Percentiles rank a stretch among this genome's conserved stretches.
These are phyloP conservation scores for Sphaceloma murrayae DNA, from an alignment of 2,329 filamentous ascomycete genomes.

Conservation along the genomic window DNA sequence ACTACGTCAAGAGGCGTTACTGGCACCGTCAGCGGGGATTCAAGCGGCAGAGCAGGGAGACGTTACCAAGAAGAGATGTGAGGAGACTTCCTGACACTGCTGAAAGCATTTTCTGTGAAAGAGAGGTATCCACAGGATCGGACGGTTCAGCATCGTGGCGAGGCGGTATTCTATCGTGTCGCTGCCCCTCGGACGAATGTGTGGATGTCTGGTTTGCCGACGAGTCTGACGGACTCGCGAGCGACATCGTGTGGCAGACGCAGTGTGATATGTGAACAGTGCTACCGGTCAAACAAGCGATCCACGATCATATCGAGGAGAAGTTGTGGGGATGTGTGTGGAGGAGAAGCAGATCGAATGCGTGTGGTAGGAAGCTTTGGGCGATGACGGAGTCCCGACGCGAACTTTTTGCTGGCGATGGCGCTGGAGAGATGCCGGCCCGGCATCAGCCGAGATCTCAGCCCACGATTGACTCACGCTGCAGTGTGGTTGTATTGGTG, in stretches of 20 bases:
- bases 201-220: conserved; percentile 13
- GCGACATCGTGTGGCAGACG: conserved; percentile 17
- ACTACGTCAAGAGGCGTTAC: conserved; percentile 96
- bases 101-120: conserved; percentile 87
- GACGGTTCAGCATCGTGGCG: background rate
- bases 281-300: background rate
- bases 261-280: too few relatives aligned
- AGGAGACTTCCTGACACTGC: conserved; percentile 83
- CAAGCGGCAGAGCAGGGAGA: background rate
- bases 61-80: conserved; percentile 75
- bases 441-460: conserved; percentile 14
- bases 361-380: conserved; percentile 5
- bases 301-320: conserved; percentile 3
- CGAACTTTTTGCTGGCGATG: conserved; percentile 14
- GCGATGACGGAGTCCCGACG: conserved; percentile 16
- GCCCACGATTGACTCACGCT: conserved; percentile 3
- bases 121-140: conserved; percentile 55
- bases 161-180: conserved; percentile 31
- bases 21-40: conserved; percentile 31
- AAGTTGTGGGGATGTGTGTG: background rate
- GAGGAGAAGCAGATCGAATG: conserved; percentile 13
- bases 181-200: conserved; percentile 27
- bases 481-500: background rate
- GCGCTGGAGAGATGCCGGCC: too few relatives aligned
- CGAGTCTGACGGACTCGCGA: conserved; percentile 13